Base-by-base conservation (phyloP, 495 filamentous ascomycete genomes). In the Penicillium pulvis region DNA sequence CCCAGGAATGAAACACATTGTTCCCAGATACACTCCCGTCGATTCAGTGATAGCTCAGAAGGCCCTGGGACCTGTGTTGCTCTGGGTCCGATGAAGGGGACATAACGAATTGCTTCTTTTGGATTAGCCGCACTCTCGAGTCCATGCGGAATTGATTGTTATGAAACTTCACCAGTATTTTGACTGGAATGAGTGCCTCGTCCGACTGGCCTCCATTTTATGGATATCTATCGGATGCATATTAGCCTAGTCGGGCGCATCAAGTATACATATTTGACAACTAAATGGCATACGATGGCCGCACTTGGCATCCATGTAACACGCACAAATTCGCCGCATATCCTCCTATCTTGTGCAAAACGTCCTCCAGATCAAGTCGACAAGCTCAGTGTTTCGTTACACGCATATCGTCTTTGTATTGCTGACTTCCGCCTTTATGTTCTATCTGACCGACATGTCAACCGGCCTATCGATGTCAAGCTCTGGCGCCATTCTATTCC, bases 241-340 rank as follows among this genome's bases (percentile, higher is more conserved):
- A 45, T 45, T 45, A 45, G 42, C 20, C 42, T 45, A 45, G 17
- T 45, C 5, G 6, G n/a, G 5, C 11, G 42, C 4, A 20, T 45
- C 5, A 6, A 45, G 23, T 45, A 0, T 4, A 23, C 3, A 45
- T 7, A 20, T 45, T 19, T 19, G 5, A 19, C n/a, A 19, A 20
- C 42, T 45, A n/a, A n/a, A n/a, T n/a, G n/a, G n/a, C n/a, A n/a
- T 6, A 45, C 42, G 1, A 45, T 45, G 23, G 42, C 23, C 42
- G 42, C 42, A 45, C 42, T 19, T 45, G 42, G 42, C 42, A 45
- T n/a, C n/a, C 23, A 20, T 45, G 42, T n/a, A 45, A 45, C n/a
- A 20, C 42, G 17, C 42, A 45, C 11, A 45, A 45, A 45, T n/a
- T 20, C 42, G 42, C n/a, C 42, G 42, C 42, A 45, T 45, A 45